Evolutionary conservation across 2,329 filamentous ascomycete species (phyloP).

Genomic region (Phoma herbarum): DNA sequence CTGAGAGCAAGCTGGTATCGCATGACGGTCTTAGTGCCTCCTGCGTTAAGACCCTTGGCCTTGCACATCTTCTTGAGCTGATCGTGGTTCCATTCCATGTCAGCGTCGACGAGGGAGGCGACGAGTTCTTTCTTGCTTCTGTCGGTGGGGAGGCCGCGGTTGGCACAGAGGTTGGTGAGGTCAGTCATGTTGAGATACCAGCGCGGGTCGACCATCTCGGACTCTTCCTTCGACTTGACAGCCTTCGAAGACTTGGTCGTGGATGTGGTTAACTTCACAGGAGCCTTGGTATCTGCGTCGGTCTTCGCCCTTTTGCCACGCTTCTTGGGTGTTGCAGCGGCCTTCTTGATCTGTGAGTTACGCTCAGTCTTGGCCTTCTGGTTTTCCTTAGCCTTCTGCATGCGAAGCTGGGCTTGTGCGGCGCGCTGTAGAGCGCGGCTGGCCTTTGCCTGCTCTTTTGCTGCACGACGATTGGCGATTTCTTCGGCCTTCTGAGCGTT

Average conservation of each 20-base stretch:
- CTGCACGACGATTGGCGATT: constrained; percentile 26
- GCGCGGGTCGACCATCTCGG: constrained; percentile 37
- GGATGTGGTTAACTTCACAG: background rate
- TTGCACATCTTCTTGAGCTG: constrained; percentile 38
- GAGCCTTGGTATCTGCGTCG: background rate
- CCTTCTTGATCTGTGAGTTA: constrained; percentile 30
- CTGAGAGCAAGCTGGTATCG: constrained; percentile 38
- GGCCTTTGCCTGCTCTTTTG: constrained; percentile 29
- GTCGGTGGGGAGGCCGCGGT: constrained; percentile 26
- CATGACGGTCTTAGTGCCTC: constrained; percentile 36
- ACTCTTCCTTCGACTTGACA: constrained; percentile 20
- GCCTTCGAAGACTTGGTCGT: background rate
- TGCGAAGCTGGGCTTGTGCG: constrained; percentile 28
- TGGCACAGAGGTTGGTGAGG: constrained; percentile 34
- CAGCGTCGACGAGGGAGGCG: constrained; percentile 33
- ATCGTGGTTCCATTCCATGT: constrained; percentile 28
- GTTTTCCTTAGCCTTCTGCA: constrained; percentile 28
- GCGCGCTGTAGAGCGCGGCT: constrained; percentile 36
- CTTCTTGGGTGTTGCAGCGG: constrained; percentile 10
- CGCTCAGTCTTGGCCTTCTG: constrained; percentile 26
- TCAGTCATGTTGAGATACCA: constrained; percentile 32
- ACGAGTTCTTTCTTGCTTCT: constrained; percentile 32
- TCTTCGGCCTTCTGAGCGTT: constrained; percentile 40
- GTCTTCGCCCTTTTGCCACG: background rate
- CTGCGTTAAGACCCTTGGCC: constrained; percentile 31